Evolutionary conservation across 2,329 filamentous ascomycete genomes (phyloP).

Genomic region (Colletotrichum sp.): DNA sequence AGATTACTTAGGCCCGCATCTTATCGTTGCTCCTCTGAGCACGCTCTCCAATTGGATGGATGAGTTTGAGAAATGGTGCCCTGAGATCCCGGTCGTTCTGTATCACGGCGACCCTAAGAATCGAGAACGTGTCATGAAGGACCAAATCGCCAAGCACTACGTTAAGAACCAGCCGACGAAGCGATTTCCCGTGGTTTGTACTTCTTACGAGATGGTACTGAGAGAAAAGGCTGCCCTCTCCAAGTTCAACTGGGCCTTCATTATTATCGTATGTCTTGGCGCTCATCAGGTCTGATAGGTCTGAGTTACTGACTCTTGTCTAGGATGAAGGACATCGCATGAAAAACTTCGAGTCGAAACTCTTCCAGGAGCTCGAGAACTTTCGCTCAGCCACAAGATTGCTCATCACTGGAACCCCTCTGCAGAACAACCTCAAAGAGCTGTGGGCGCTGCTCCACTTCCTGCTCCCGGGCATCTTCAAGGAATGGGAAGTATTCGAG

Average conservation of each 20-base stretch:
- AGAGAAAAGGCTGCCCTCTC: constrained; percentile 83
- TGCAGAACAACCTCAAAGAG: constrained; percentile 95
- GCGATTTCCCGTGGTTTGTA: constrained; percentile 90
- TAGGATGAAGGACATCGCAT: constrained; percentile 94
- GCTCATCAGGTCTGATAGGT: neutral
- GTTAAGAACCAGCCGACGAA: constrained; percentile 61
- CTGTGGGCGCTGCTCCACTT: constrained; percentile 96
- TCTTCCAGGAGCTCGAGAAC: constrained; percentile 86
- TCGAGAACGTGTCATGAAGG: constrained; percentile 76
- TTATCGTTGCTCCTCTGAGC: constrained; percentile 89
- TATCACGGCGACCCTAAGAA: constrained; percentile 87
- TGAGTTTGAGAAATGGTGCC: constrained; percentile 91
- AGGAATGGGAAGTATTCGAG: constrained; percentile 91
- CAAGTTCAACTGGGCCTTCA: constrained; percentile 94
- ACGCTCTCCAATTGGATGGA: constrained; percentile 96
- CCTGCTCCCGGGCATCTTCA: constrained; percentile 89
- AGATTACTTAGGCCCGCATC: constrained; percentile 84
- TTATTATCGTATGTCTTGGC: constrained; percentile 74
- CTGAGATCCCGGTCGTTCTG: constrained; percentile 83
- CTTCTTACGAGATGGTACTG: constrained; percentile 95
- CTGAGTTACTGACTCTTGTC: constrained; percentile 11
- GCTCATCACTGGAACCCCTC: constrained; percentile 90
- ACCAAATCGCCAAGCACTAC: constrained; percentile 73
- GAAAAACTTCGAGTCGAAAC: constrained; percentile 93
- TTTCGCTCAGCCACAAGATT: constrained; percentile 91